Evolutionary conservation across 129 eudicot species (phyloP).

Genomic region (Scalesia atractyloides): DNA sequence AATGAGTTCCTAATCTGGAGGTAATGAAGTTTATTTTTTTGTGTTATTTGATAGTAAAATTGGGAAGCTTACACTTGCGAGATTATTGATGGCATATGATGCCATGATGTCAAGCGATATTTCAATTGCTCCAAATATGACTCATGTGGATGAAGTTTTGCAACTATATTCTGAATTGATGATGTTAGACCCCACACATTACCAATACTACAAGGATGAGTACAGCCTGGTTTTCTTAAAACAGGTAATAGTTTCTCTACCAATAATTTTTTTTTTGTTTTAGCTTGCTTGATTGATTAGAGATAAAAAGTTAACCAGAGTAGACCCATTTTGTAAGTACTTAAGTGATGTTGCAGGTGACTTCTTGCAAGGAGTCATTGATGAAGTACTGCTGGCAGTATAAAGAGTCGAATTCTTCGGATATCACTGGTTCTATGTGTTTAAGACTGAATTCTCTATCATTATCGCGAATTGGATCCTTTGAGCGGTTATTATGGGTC

Average conservation of each 20-base stretch:
- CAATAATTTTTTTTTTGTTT: slow-evolving; percentile 11
- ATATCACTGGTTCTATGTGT: slow-evolving; percentile 30
- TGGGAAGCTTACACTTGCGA: slow-evolving; percentile 91
- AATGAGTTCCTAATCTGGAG: neutral
- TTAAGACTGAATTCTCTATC: slow-evolving; percentile 63
- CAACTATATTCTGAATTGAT: slow-evolving; percentile 62
- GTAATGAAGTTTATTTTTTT: neutral
- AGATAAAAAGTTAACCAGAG: neutral
- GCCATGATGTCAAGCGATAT: slow-evolving; percentile 40
- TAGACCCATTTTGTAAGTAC: neutral
- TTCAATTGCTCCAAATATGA: slow-evolving; percentile 21
- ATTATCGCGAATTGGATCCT: slow-evolving; percentile 62
- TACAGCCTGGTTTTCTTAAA: slow-evolving; percentile 66
- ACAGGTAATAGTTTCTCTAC: slow-evolving; percentile 51
- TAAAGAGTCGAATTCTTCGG: slow-evolving; percentile 42
- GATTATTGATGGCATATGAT: slow-evolving; percentile 76
- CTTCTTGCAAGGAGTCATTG: slow-evolving; percentile 57
- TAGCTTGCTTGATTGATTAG: neutral
- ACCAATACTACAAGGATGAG: slow-evolving; percentile 76
- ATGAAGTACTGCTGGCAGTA: slow-evolving; percentile 56
- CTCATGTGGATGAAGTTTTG: slow-evolving; percentile 56
- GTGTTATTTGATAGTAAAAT: slow-evolving; percentile 63
- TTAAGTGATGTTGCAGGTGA: slow-evolving; percentile 46
- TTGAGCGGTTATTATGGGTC: slow-evolving; percentile 79
- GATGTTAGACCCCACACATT: slow-evolving; percentile 74